Evolutionary conservation across 768 basidiomycete genomes (phyloP).

Genomic region (Bullera alba): DNA sequence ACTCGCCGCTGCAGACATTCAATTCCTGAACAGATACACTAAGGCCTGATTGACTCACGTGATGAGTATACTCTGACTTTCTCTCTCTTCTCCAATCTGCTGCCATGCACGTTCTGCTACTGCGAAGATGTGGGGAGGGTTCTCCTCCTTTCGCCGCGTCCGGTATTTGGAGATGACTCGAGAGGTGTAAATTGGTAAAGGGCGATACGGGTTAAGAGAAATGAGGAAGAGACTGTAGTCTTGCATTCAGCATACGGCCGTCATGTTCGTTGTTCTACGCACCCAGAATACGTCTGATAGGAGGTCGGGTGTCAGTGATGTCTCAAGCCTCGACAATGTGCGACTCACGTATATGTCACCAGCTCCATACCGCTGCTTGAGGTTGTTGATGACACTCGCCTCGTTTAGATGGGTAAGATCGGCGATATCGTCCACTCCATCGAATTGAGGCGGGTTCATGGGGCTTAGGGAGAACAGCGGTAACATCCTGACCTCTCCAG

Average conservation of each 20-base stretch:
- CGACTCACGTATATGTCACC: slow-evolving; percentile 46
- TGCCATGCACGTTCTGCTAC: slow-evolving; percentile 97
- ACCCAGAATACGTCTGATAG: slow-evolving; percentile 36
- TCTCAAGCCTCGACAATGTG: background rate
- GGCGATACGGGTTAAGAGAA: slow-evolving; percentile 95
- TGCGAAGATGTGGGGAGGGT: slow-evolving; percentile 92
- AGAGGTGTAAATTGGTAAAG: slow-evolving; percentile 71
- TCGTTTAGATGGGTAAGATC: slow-evolving; percentile 97
- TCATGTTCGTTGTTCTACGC: slow-evolving; percentile 2
- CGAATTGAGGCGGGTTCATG: slow-evolving; percentile 99
- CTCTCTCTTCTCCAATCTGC: slow-evolving; percentile 93
- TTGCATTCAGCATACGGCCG: no score
- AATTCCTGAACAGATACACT: slow-evolving; percentile 3
- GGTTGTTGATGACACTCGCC: slow-evolving; percentile 97
- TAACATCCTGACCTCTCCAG: slow-evolving; percentile 67
- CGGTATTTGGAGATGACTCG: slow-evolving; percentile 56
- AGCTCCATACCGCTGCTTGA: slow-evolving; percentile 80
- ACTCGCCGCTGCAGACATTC: slow-evolving; percentile 67
- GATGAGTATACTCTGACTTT: slow-evolving; percentile 96
- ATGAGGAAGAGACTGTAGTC: slow-evolving; percentile 87
- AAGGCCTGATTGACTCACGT: slow-evolving; percentile 59
- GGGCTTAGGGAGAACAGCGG: slow-evolving; percentile 77
- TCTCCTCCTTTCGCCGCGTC: slow-evolving; percentile 74
- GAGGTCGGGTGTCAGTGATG: slow-evolving; percentile 1
- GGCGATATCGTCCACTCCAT: slow-evolving; percentile 94